Conservation (phyloP, 164 flowering plant species). For the Paratinospora sagittata region DNA sequence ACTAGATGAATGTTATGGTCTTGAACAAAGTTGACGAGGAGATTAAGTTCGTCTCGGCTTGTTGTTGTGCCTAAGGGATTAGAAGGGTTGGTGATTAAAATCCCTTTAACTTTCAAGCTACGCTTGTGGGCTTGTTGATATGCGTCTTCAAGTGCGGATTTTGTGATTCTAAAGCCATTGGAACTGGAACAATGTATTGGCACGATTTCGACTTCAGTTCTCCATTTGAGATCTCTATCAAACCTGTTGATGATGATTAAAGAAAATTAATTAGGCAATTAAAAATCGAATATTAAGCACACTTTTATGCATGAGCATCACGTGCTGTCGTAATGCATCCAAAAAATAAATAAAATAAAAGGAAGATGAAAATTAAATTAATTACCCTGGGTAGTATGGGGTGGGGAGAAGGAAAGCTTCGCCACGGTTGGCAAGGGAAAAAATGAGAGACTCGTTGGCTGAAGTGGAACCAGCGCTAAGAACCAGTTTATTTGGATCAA, state of each 20-base stretch:
- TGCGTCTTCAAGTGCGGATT: constrained; percentile 32
- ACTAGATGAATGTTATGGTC: constrained; percentile 27
- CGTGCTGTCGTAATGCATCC: background rate
- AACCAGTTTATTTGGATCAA: constrained; percentile 38
- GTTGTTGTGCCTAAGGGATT: constrained; percentile 37
- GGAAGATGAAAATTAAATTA: background rate
- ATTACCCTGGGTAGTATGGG: constrained; percentile 49
- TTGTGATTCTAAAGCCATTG: constrained; percentile 27
- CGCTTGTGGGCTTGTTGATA: constrained; percentile 23
- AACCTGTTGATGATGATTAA: no score
- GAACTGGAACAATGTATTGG: constrained; percentile 34
- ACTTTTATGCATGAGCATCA: background rate
- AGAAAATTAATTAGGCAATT: no score
- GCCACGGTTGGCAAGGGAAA: constrained; percentile 43
- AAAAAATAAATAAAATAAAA: background rate
- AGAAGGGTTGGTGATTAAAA: constrained; percentile 38
- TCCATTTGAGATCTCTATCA: constrained; percentile 41
- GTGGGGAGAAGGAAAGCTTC: constrained; percentile 45
- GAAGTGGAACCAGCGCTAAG: constrained; percentile 54
- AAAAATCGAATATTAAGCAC: no score
- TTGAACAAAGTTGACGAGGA: constrained; percentile 23
- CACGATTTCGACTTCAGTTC: constrained; percentile 33
- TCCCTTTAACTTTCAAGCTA: constrained; percentile 30
- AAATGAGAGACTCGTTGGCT: constrained; percentile 45
- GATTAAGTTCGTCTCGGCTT: constrained; percentile 22